Evolutionary conservation across 768 basidiomycete genomes (phyloP).

Genomic region (Termitomyces sp.): DNA sequence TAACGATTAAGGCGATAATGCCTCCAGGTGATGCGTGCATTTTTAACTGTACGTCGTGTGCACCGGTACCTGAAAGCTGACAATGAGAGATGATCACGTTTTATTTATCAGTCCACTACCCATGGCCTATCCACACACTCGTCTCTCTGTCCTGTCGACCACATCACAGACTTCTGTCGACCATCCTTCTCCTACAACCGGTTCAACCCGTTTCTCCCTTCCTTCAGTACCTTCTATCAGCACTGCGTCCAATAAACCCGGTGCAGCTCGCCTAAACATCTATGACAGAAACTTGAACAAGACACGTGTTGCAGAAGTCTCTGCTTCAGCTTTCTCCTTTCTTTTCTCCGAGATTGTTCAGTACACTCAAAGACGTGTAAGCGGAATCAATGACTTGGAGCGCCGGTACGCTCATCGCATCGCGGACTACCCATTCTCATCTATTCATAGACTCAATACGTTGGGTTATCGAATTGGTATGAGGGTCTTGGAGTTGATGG

Average conservation of each 20-base stretch:
- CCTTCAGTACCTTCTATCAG: constrained; percentile 33
- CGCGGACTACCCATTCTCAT: not conserved
- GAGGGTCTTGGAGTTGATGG: constrained; percentile 81
- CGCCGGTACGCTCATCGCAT: constrained; percentile 54
- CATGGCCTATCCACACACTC: constrained; percentile 58
- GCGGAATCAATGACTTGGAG: constrained; percentile 93
- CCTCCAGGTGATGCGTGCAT: not conserved
- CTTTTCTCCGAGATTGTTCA: constrained; percentile 91
- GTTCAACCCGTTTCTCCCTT: constrained; percentile 67
- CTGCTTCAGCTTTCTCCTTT: constrained; percentile 79
- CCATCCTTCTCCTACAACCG: constrained; percentile 48
- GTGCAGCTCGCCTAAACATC: constrained; percentile 59
- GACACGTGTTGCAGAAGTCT: constrained; percentile 79
- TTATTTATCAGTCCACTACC: not conserved
- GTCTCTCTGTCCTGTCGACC: constrained; percentile 62
- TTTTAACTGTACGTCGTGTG: not conserved
- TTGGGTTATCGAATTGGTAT: constrained; percentile 90
- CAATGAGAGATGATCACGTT: not conserved
- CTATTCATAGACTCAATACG: constrained; percentile 65
- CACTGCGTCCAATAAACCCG: constrained; percentile 30
- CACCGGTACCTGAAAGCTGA: not conserved
- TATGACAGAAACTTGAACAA: constrained; percentile 90
- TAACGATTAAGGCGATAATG: not conserved
- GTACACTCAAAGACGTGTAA: constrained; percentile 94
- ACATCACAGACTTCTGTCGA: constrained; percentile 51